Evolutionary conservation across 371 early-diverging fungal genomes (phyloP), one percentile per base, ranked within the genome.

Genomic region (Ordospora colligata): DNA sequence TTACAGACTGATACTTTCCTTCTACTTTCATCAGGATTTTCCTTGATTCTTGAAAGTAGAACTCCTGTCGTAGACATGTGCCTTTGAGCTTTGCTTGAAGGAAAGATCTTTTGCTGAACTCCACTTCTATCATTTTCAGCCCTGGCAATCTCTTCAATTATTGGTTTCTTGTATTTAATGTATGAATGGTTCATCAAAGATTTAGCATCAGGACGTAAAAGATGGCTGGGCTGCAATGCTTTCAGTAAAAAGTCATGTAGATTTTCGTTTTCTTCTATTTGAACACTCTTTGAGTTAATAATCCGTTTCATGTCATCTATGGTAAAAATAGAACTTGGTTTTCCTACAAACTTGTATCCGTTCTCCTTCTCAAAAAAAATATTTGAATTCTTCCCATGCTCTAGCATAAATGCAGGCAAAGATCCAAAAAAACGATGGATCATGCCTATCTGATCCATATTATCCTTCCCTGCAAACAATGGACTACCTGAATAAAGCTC

Each of bases 401-500:
- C 79, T 12, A 78, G 42, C 79, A 78, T 78, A 21, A 74, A 74
- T 40, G 23, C 44, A 21, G 79, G 79, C 0, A 78, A 23, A 21
- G 69, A 66, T 12, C 63, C 63, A 75, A 69, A 74, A 14, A 78
- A 74, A 0, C 63, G 67, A 51, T 74, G 22, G 40, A 95, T 93
- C 82, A 88, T 88, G 69, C 87, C 74, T 40, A 95, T 85, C 82
- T 95, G 93, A 84, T 95, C 94, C 68, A 89, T 87, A 74, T 90
- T 92, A 76, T 89, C 90, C 45, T 90, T 90, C 47, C 97, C 97
- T 12, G 95, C 92, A 82, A 95, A 97, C 43, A 97, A 84, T 1
- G 97, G 95, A 47, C 90, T 82, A 0, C 96, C 94, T 21, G 58
- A 65, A 47, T 67, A 69, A n/a, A 82, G 25, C 40, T 82, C 82